Percentiles rank a stretch among this genome's conserved stretches.
phyloP scores from a whole-genome alignment of 768 basidiomycete species.

The Hericium coralloides region DNA sequence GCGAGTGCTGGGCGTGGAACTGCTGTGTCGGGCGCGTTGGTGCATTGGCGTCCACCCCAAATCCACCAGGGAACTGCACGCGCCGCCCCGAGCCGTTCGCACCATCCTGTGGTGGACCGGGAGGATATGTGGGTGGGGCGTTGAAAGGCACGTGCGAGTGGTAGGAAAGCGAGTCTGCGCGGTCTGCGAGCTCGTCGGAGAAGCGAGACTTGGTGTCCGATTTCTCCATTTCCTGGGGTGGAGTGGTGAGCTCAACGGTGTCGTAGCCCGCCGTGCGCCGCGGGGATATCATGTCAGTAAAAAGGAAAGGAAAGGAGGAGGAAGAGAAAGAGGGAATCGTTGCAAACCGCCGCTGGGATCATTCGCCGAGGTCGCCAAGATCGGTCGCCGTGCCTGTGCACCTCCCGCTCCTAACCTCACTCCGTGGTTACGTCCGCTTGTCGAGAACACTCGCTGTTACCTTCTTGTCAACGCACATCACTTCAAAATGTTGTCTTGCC shows the following conservation, averaged over 20 bases:
- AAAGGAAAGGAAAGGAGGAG: background rate
- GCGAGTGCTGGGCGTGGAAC: background rate
- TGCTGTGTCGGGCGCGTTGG: background rate
- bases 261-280: background rate
- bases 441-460: no score
- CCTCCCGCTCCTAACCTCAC: no score
- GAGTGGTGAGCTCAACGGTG: background rate
- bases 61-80: background rate
- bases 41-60: background rate
- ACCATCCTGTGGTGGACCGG: background rate
- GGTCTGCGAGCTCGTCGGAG: conserved; percentile 4
- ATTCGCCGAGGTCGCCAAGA: background rate
- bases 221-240: background rate
- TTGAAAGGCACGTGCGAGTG: conserved; percentile 5
- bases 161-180: conserved; percentile 5
- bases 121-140: background rate
- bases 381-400: no score
- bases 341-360: background rate
- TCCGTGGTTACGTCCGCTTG: no score
- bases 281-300: background rate
- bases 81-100: background rate
- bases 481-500: no score
- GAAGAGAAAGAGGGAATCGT: background rate
- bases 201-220: background rate
- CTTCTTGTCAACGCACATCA: no score